Evolutionary conservation across 495 filamentous ascomycete genomes (phyloP), one percentile per base, ranked within the genome.

Genomic region (Hyaloscypha hepaticicola): DNA sequence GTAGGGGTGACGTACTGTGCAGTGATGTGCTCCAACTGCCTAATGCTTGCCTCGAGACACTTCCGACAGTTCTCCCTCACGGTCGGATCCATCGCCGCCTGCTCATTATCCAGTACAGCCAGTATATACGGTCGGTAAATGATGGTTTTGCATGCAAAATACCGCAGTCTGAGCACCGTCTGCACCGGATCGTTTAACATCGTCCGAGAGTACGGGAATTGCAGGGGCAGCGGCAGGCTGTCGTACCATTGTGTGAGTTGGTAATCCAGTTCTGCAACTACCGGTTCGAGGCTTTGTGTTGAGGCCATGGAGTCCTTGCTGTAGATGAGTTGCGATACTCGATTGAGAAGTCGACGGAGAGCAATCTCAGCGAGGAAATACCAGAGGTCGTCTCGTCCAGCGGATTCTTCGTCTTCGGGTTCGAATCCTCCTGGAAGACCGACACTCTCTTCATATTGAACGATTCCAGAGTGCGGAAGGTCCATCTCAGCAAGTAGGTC

Each of bases 191-290:
- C 87, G 63, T 84, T 79, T 27, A 90, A 78, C 64, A 87, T 83
- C 2, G 82, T 73, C 52, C 83, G 78, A 49, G 82, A 84, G 68
- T 89, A 87, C 28, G 90, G 90, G 73, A 92, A 93, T 68, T 90
- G 88, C 58, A 94, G 80, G 9, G 90, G 81, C 56, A 84, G 71
- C 11, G 90, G 90, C 34, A 92, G 79, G 69, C 83, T 87, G 67
- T 91, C 88, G 74, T 94, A 92, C 90, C 90, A 94, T 70, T 93
- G 90, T 29, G 86, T 88, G 45, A 93, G 80, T 73, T 92, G 90
- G 76, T 85, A 92, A 73, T 93, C 88, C 34, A 93, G 82, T 75
- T 94, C 90, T 21, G 85, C 87, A 9, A 90, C 89, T 27, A 92
- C 84, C 0, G 90, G 90, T 21, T 90, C 88, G 21, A 93, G 79